Evolutionary conservation across 1,284 basidiomycete genomes (phyloP), one percentile per base, ranked within the genome.

Genomic region (Golubevia pallescens): DNA sequence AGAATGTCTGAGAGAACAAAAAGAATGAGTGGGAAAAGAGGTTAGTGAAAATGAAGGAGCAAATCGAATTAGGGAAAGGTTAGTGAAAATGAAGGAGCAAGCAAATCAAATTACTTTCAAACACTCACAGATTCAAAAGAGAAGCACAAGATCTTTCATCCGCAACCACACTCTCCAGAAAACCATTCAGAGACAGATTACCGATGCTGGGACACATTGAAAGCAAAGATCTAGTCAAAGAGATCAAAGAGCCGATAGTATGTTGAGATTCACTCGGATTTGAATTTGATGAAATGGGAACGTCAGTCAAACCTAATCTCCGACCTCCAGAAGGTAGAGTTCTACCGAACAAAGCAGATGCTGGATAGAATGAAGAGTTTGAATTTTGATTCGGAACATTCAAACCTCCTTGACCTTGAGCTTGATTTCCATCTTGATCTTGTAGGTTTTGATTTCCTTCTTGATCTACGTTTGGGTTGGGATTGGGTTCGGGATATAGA

Each of bases 121-220:
- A 38, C 34, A 38, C 34, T 38, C 34, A 69, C 60, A 76, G 67
- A 63, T 76, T 74, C 57, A 67, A 66, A 66, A 76, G 68, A 57
- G 62, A 70, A 65, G 65, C 67, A 70, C 70, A 70, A 20, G 69
- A 66, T 42, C 72, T 64, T 24, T 69, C 65, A n/a, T 73, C 74
- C 42, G 69, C 68, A 52, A 76, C 66, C 51, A 68, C 65, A 32
- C 71, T 65, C 48, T 76, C 74, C 58, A 76, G 24, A 0, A 74
- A 71, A 57, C 72, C 73, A 52, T 74, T 71, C n/a, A 76, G 61
- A 10, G 72, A 69, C n/a, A 76, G 28, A n/a, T 70, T 63, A 16
- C 66, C 69, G 7, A 76, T 65, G 10, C 67, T 60, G 20, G 74
- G 74, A 2, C 70, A 69, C 14, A 76, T 64, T 65, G 69, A 65